A percentile compares a stretch with the other conserved stretches of the same genome.
phyloP scores from a whole-genome alignment of 352 stramenopile genomes.

The Phytopythium aichiense region DNA sequence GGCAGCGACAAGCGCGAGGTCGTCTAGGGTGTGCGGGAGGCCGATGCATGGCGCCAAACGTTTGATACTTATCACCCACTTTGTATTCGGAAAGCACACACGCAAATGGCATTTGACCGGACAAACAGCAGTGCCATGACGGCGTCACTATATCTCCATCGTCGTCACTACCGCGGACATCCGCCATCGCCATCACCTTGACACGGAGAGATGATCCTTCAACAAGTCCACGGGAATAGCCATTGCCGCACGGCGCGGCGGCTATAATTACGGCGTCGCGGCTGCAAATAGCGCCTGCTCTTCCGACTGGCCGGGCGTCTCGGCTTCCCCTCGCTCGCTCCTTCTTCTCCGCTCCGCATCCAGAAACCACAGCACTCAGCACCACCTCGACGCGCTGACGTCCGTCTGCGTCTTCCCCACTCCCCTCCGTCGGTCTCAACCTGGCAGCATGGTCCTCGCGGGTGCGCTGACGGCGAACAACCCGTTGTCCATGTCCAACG shows the following conservation, averaged over 20 bases:
- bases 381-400: neutral
- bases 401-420: too few relatives aligned
- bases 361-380: neutral
- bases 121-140: too few relatives aligned
- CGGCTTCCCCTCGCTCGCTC: neutral
- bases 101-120: neutral
- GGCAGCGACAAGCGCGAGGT: constrained; percentile 50
- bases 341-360: neutral
- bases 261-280: neutral
- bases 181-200: neutral
- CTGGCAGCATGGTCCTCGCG: neutral
- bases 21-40: constrained; percentile 21
- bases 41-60: neutral
- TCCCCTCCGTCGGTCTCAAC: neutral
- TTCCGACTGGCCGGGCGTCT: neutral
- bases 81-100: neutral
- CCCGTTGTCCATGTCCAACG: neutral
- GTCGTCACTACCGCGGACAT: too few relatives aligned
- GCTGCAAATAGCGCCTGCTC: neutral
- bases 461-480: neutral
- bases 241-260: neutral
- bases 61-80: neutral
- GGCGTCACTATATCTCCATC: neutral
- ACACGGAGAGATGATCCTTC: neutral
- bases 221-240: neutral